Base-by-base conservation (phyloP, 2,329 filamentous ascomycete species). In the Penicillium rolfsii region DNA sequence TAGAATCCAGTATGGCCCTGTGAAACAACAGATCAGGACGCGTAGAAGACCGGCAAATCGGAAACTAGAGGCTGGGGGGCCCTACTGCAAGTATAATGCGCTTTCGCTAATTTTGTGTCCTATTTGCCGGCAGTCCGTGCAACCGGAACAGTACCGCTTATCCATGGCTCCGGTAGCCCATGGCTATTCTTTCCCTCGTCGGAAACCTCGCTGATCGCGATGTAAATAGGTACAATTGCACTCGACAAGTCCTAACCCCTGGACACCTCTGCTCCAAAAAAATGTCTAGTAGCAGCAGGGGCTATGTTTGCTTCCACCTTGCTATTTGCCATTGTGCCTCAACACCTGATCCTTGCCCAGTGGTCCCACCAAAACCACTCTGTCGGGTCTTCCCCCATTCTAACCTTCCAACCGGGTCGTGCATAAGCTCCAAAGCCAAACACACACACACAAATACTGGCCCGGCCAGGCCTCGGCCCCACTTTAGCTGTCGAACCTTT, bases 401-500 rank as follows among this genome's bases (percentile, higher is more conserved):
- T 36, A 50, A 19, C 24, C 28, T 35, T 30, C 5, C 30, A 14
- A 52, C 33, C 49, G 33, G 50, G 50, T 38, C 35, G 50, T 28
- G 41, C 41, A 55, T 52, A 52, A 52, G 49, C 41, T 26, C 36
- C 45, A 57, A 57, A 40, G 16, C 26, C 24, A 57, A 26, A 19
- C 19, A 22, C 11, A 35, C 26, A 35, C 26, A 30, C 22, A 24
- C 45, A 3, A 8, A 19, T 19, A 56, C 54, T 49, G 33, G 41
- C 55, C 26, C 40, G 49, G 40, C 53, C 59, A 50, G 41, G 28
- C 48, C 41, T 30, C 58, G n/a, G 48, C 46, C 56, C 55, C 55
- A 58, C 55, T 50, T 61, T 28, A 55, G 28, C 55, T 58, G 59
- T 54, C 28, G 35, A 58, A 60, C 33, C 26, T 38, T 40, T 40